These are phyloP conservation scores for Stentor coeruleus DNA, from an alignment of 73 alveolate species.

Conservation along the genomic window DNA sequence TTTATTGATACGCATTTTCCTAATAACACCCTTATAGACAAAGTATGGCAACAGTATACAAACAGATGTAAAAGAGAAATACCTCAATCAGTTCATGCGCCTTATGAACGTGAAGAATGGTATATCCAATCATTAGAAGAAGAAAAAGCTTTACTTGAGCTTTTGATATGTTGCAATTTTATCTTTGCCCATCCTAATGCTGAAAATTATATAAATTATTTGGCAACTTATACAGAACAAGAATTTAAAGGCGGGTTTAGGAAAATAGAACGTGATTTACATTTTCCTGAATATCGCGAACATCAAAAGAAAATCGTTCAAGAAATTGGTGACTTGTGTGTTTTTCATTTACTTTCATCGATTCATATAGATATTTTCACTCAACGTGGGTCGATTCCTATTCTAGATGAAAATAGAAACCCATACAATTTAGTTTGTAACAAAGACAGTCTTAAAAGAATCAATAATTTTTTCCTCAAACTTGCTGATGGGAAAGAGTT, in stretches of 20 bases:
- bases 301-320: neutral
- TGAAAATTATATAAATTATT: neutral
- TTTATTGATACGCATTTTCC: neutral
- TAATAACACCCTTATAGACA: neutral
- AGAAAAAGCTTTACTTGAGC: neutral
- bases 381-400: conserved; percentile 6
- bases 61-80: neutral
- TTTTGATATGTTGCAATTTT: neutral
- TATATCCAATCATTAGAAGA: neutral
- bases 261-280: neutral
- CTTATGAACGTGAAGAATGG: conserved; percentile 22
- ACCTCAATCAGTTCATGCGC: neutral
- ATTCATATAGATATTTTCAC: conserved; percentile 1
- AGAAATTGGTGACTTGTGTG: conserved; percentile 1
- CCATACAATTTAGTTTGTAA: neutral
- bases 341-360: conserved; percentile 17
- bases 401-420: neutral
- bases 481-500: neutral
- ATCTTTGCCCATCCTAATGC: neutral
- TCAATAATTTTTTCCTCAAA: neutral
- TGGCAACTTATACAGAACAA: neutral
- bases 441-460: neutral
- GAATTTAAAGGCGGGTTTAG: conserved; percentile 9
- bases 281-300: neutral
- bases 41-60: neutral